These are phyloP conservation scores for baker's yeast (Saccharomyces cerevisiae) DNA, from an alignment of 805 yeast genomes.

Conservation along the genomic window DNA sequence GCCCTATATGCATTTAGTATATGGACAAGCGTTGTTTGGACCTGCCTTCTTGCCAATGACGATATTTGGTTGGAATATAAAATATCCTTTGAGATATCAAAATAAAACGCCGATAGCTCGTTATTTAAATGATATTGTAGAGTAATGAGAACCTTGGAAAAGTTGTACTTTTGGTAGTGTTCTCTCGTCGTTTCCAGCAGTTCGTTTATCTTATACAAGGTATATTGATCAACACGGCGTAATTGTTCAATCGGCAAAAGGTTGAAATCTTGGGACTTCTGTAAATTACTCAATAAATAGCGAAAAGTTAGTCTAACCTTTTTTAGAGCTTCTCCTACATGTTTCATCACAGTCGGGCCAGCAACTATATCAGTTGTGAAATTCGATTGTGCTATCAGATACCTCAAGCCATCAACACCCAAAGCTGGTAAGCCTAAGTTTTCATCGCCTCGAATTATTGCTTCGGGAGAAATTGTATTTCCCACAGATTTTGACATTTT, in stretches of 20 bases:
- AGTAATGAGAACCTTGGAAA: conserved; percentile 59
- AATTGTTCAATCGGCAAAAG: conserved; percentile 36
- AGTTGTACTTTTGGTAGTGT: conserved; percentile 52
- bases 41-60: conserved; percentile 33
- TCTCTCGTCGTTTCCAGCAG: conserved; percentile 37
- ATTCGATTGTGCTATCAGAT: conserved; percentile 86
- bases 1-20: conserved; percentile 56
- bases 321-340: conserved; percentile 72
- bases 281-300: conserved; percentile 72
- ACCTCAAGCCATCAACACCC: conserved; percentile 85
- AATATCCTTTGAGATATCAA: conserved; percentile 78
- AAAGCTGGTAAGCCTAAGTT: conserved; percentile 47
- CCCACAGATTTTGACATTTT: conserved; percentile 95
- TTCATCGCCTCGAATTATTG: conserved; percentile 54
- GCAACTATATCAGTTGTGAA: conserved; percentile 73
- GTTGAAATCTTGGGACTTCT: conserved; percentile 31
- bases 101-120: conserved; percentile 73
- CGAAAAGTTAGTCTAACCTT: conserved; percentile 76
- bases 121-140: conserved; percentile 66
- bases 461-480: conserved; percentile 63
- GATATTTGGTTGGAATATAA: conserved; percentile 58
- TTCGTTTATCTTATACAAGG: conserved; percentile 45
- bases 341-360: conserved; percentile 61
- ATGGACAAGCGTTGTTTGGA: conserved; percentile 58
- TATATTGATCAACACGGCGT: conserved; percentile 49